phyloP scores from a whole-genome alignment of 2,329 filamentous ascomycete genomes.

The Fusarium secorum region DNA sequence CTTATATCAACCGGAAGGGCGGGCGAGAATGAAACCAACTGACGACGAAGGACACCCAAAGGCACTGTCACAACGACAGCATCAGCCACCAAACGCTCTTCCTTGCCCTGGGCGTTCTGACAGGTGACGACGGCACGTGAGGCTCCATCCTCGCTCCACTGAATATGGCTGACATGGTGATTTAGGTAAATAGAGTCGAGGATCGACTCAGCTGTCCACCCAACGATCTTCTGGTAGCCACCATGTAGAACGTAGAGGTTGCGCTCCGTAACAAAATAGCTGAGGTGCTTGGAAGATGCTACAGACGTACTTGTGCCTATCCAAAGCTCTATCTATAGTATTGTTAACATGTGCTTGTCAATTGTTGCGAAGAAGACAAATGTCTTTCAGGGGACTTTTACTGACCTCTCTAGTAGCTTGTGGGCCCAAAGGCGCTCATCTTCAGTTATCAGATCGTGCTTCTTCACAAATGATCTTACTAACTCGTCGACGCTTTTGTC shows the following conservation, averaged over 20 bases:
- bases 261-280: not conserved
- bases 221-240: not conserved
- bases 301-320: not conserved
- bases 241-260: not conserved
- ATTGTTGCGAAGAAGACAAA: not conserved
- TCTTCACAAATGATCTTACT: not conserved
- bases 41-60: not conserved
- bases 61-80: not conserved
- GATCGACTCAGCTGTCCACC: not conserved
- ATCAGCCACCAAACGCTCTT: not conserved
- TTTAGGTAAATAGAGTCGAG: not conserved
- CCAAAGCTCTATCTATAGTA: not conserved
- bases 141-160: not conserved
- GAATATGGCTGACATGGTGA: not conserved
- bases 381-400: accelerated
- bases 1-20: not conserved
- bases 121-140: not conserved
- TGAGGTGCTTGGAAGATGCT: not conserved
- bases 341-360: not conserved
- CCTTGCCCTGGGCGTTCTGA: not conserved
- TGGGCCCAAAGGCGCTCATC: not conserved
- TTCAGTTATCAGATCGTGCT: not conserved
- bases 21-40: not conserved
- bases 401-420: not conserved
- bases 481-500: not conserved